A percentile compares a stretch with the other conserved stretches of the same genome.
phyloP scores from a whole-genome alignment of 1,139 yeast genomes.

The Yamadazyma epiphylla region DNA sequence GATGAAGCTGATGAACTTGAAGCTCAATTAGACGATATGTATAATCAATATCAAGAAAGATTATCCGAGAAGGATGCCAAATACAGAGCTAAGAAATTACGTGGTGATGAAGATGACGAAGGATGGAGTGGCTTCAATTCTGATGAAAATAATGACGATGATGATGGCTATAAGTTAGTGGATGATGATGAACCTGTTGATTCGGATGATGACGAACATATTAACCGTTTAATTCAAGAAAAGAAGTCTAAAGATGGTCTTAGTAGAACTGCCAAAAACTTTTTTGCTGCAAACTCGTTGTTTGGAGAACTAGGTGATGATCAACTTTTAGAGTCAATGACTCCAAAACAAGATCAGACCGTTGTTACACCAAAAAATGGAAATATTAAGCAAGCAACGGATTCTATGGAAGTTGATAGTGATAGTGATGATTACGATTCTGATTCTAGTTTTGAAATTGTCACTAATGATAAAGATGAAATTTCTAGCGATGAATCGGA shows the following conservation, averaged over 20 bases:
- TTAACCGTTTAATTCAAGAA: slow-evolving; percentile 57
- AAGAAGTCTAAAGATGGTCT: slow-evolving; percentile 50
- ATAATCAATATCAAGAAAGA: slow-evolving; percentile 65
- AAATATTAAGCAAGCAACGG: slow-evolving; percentile 7
- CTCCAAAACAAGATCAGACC: slow-evolving; percentile 9
- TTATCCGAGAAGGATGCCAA: slow-evolving; percentile 79
- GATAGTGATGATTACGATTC: slow-evolving; percentile 13
- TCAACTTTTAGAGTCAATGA: slow-evolving; percentile 27
- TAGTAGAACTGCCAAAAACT: slow-evolving; percentile 67
- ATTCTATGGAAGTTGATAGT: slow-evolving; percentile 13
- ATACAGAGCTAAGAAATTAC: slow-evolving; percentile 70
- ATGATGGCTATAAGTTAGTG: slow-evolving; percentile 43
- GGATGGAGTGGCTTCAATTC: slow-evolving; percentile 84
- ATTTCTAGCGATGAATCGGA: slow-evolving; percentile 28
- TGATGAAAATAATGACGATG: slow-evolving; percentile 34
- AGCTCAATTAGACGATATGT: slow-evolving; percentile 79
- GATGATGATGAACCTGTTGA: slow-evolving; percentile 39
- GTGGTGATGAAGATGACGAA: slow-evolving; percentile 78
- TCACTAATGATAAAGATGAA: slow-evolving; percentile 34
- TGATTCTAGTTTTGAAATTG: slow-evolving; percentile 49
- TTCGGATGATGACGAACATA: slow-evolving; percentile 74
- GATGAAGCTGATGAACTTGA: slow-evolving; percentile 72
- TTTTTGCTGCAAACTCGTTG: slow-evolving; percentile 72
- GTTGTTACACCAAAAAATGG: neutral
- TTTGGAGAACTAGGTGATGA: slow-evolving; percentile 63